Base-by-base conservation (phyloP, 345 rosid genomes). In the Populus nigra region DNA sequence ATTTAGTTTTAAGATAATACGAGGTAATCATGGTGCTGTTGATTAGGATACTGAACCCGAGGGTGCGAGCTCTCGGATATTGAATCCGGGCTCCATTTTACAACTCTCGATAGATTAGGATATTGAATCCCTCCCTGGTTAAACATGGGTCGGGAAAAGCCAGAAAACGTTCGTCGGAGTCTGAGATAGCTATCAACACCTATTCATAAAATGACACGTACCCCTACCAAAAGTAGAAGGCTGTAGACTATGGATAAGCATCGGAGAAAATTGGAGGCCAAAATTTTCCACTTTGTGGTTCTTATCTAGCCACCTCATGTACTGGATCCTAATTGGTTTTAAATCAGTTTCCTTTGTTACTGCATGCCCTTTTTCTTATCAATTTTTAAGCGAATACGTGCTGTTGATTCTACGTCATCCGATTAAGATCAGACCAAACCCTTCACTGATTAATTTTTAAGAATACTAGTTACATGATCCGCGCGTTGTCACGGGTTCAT, bases 291-390 rank as follows among this genome's bases (percentile, higher is more conserved):
- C 22, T 23, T 29, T 15, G 73, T 43, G 86, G 88, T 71, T 76
- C 80, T 85, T 80, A 79, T 82, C 87, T 31, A 4, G 68, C 87
- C 91, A 87, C 87, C 69, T 80, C 87, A 85, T 10, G 62, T 22
- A 4, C n/a, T 12, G 69, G 69, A 59, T 57, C 84, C 80, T 74
- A 7, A 73, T 69, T 72, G 77, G 78, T 59, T 59, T 39, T 67
- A 65, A 36, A 12, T 18, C 65, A 43, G 9, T 8, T 8, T n/a
- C 50, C 12, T 22, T 16, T 45, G 8, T 8, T 4, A 7, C 17
- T 18, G 43, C 59, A 43, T 13, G 70, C n/a, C 8, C 20, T 2
- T 13, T 33, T 9, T 57, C 35, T 35, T 47, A 65, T 5, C 72
- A 45, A 31, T 59, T 35, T 49, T 38, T 45, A 31, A 50, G 49